These are phyloP conservation scores for Pichia sp. DNA, from an alignment of 1,139 yeast genomes.

Conservation along the genomic window DNA sequence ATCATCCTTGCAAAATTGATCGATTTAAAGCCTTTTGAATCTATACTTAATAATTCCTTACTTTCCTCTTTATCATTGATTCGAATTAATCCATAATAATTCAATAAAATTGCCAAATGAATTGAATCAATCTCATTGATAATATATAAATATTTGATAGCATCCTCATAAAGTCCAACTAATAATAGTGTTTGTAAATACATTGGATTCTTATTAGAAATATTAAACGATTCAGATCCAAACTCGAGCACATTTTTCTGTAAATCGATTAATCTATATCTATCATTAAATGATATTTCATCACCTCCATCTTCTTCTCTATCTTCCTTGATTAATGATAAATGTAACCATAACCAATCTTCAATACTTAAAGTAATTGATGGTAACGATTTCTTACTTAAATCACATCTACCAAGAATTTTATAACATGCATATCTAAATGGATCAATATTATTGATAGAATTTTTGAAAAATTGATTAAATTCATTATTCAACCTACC, in stretches of 20 bases:
- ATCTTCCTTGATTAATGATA: conserved; percentile 63
- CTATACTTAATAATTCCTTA: conserved; percentile 31
- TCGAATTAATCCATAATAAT: conserved; percentile 65
- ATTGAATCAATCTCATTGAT: conserved; percentile 81
- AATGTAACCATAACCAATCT: conserved; percentile 96
- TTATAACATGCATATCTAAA: conserved; percentile 87
- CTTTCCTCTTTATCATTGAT: conserved; percentile 30
- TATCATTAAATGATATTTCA: conserved; percentile 44
- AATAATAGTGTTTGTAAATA: conserved; percentile 71
- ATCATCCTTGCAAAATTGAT: conserved; percentile 54
- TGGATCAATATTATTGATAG: conserved; percentile 65
- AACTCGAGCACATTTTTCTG: conserved; percentile 65
- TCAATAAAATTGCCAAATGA: conserved; percentile 78
- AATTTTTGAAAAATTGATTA: conserved; percentile 71
- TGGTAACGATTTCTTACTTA: conserved; percentile 70
- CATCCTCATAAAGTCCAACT: conserved; percentile 77
- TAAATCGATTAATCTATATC: conserved; percentile 65
- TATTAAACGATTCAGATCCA: conserved; percentile 68
- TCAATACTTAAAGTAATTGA: conserved; percentile 74
- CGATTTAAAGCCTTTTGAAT: conserved; percentile 35
- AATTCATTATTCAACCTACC: conserved; percentile 75
- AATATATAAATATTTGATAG: conserved; percentile 62
- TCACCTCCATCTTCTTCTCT: conserved; percentile 46
- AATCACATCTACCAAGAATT: conserved; percentile 85
- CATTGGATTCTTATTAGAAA: conserved; percentile 59